Conservation (phyloP, 495 filamentous ascomycete genomes). For the Glarea lozoyensis region DNA sequence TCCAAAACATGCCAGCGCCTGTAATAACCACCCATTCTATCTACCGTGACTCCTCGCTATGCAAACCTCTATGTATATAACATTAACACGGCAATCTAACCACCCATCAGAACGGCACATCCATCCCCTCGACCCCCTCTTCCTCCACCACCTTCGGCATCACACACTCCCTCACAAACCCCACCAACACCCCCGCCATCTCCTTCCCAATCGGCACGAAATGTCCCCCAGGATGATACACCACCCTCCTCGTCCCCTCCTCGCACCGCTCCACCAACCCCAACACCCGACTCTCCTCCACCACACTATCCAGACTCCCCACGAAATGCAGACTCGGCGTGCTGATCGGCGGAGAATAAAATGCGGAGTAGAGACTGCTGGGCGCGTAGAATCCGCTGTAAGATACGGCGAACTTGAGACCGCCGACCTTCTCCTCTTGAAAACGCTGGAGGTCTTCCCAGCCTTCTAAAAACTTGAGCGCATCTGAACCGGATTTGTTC, state of each 20-base stretch:
- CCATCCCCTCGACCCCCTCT: constrained; percentile 54
- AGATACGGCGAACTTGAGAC: constrained; percentile 65
- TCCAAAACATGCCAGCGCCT: constrained; percentile 7
- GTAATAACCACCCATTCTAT: background rate
- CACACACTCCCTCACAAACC: constrained; percentile 58
- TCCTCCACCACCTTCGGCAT: constrained; percentile 37
- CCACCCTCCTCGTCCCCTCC: constrained; percentile 46
- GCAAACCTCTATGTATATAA: background rate
- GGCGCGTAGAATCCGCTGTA: constrained; percentile 75
- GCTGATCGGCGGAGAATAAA: constrained; percentile 67
- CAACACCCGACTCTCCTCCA: constrained; percentile 63
- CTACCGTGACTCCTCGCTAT: constrained; percentile 16
- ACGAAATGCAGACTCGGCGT: constrained; percentile 79
- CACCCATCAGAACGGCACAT: constrained; percentile 47
- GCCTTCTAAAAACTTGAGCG: constrained; percentile 29
- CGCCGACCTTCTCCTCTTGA: constrained; percentile 32
- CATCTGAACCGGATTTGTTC: constrained; percentile 24
- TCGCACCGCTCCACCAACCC: constrained; percentile 59
- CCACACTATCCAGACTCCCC: constrained; percentile 80
- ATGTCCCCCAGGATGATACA: constrained; percentile 88
- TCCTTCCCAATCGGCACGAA: constrained; percentile 77
- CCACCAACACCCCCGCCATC: constrained; percentile 64
- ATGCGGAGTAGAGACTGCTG: constrained; percentile 48
- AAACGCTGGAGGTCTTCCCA: constrained; percentile 26
- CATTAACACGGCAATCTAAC: background rate